Percentiles rank a stretch among this genome's conserved stretches.
These are phyloP conservation scores for Penicillium brasilianum DNA, from an alignment of 2,329 filamentous ascomycete species.

Conservation along the genomic window DNA sequence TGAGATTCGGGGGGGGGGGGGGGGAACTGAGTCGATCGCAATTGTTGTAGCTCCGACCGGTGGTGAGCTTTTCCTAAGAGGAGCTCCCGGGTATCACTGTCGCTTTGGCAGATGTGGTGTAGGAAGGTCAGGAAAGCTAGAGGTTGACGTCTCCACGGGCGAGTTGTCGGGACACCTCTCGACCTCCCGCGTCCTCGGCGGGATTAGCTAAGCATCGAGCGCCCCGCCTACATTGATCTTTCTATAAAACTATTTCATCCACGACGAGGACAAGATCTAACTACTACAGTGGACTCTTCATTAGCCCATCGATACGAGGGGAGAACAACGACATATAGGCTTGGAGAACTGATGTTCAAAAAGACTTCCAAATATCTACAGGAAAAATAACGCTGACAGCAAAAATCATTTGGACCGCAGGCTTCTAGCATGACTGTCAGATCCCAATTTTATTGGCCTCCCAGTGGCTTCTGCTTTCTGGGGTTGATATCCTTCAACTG, in stretches of 20 bases:
- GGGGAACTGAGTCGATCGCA: background rate
- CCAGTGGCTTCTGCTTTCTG: conserved; percentile 36
- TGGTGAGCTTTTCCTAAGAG: background rate
- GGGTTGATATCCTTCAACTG: conserved; percentile 39
- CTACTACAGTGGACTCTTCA: background rate
- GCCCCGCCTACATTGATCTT: background rate
- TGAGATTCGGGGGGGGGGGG: conserved; percentile 7
- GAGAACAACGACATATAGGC: background rate
- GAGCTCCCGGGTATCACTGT: background rate
- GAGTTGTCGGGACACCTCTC: background rate
- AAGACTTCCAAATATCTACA: background rate
- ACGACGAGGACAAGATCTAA: background rate
- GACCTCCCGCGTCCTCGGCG: conserved; percentile 2
- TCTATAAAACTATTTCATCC: background rate
- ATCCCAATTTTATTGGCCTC: conserved; percentile 16
- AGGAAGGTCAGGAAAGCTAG: background rate
- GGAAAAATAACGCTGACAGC: background rate
- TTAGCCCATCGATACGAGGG: background rate
- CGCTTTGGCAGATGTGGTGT: background rate
- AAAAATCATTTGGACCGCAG: background rate
- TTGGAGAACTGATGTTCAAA: background rate
- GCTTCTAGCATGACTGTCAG: background rate
- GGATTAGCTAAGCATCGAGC: conserved; percentile 5
- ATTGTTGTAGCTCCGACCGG: background rate
- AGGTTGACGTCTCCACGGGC: background rate